Evolutionary conservation across 345 rosid genomes (phyloP).

Genomic region (Eucalyptus pauciflora): DNA sequence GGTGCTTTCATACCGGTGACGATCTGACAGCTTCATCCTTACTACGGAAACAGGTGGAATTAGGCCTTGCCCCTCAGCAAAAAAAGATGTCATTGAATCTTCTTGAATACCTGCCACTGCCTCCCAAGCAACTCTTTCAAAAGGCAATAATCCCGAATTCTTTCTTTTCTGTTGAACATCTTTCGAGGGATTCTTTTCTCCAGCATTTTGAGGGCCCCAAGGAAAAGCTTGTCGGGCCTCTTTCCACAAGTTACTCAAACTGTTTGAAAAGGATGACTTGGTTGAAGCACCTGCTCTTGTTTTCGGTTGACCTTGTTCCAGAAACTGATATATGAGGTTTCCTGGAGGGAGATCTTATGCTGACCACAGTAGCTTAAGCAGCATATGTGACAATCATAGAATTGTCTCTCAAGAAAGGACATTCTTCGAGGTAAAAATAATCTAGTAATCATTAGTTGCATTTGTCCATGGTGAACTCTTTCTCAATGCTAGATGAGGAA

Average conservation of each 20-base stretch:
- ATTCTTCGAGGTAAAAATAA: constrained; percentile 30
- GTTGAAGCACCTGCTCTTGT: constrained; percentile 36
- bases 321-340: constrained; percentile 75
- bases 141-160: constrained; percentile 64
- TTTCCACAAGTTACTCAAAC: constrained; percentile 83
- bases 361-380: constrained; percentile 74
- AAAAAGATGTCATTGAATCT: constrained; percentile 48
- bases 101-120: constrained; percentile 94
- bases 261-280: constrained; percentile 64
- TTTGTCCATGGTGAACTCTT: neutral
- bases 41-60: constrained; percentile 80
- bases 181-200: constrained; percentile 58
- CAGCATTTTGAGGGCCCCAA: constrained; percentile 87
- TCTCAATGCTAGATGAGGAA: neutral
- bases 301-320: constrained; percentile 60
- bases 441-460: neutral
- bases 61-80: constrained; percentile 72
- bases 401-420: constrained; percentile 77
- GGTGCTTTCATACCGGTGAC: constrained; percentile 82
- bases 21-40: constrained; percentile 83
- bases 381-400: constrained; percentile 64
- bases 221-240: constrained; percentile 96
- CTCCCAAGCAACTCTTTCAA: constrained; percentile 93
- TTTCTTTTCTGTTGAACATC: constrained; percentile 84
- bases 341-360: constrained; percentile 52